Evolutionary conservation across 2,329 filamentous ascomycete genomes (phyloP).

Genomic region (Meredithiella fracta): DNA sequence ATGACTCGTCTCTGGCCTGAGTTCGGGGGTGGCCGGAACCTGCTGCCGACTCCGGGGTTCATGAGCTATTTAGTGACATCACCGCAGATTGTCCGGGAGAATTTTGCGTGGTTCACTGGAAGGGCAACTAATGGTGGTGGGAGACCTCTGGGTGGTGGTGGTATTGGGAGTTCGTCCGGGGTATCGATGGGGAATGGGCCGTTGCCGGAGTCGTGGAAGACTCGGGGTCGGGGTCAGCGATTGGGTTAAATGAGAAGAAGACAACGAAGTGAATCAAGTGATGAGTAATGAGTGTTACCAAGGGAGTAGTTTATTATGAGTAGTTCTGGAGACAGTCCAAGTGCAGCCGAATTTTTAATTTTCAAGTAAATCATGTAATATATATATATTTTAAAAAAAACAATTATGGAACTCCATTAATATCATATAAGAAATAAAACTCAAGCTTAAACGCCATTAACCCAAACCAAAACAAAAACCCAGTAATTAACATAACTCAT

Average conservation of each 20-base stretch:
- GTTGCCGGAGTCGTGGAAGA: constrained; percentile 47
- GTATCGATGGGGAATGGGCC: constrained; percentile 24
- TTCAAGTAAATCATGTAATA: not conserved
- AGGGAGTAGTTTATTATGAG: not conserved
- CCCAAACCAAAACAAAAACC: not conserved
- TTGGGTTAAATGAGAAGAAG: constrained; percentile 32
- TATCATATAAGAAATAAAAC: not conserved
- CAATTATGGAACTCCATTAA: not conserved
- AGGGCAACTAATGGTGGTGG: not conserved
- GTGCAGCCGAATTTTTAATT: not conserved
- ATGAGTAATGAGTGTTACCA: too few relatives aligned
- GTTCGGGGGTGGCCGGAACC: constrained; percentile 68
- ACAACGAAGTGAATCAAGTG: not conserved
- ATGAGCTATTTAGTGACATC: constrained; percentile 48
- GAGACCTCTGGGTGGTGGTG: constrained; percentile 1
- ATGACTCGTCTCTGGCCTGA: constrained; percentile 74
- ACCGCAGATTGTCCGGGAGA: constrained; percentile 3
- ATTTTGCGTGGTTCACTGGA: not conserved
- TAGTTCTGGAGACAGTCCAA: not conserved
- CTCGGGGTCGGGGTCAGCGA: constrained; percentile 44
- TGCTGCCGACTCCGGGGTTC: constrained; percentile 56
- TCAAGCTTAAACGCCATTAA: not conserved
- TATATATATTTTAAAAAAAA: not conserved
- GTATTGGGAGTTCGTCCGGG: constrained; percentile 2
- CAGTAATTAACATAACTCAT: not conserved